Evolutionary conservation across 1,284 basidiomycete species (phyloP), one percentile per base, ranked within the genome.

Genomic region (Cryptococcus jaspeensis): DNA sequence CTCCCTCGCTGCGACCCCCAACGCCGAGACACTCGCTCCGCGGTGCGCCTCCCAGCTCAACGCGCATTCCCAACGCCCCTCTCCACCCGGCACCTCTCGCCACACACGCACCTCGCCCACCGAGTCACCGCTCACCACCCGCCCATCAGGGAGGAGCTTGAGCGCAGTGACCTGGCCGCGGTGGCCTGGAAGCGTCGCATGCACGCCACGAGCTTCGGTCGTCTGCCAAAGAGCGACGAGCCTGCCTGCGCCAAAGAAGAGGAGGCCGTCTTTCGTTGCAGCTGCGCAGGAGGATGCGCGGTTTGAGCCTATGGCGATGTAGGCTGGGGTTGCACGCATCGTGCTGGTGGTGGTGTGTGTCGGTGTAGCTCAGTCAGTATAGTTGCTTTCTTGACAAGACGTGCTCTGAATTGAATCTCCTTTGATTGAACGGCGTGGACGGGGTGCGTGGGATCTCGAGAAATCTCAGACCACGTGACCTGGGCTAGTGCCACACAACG

Each of bases 271-370:
- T 1, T 83, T 52, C 2, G 83, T 75, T 67, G 84, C 82, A 11
- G 86, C 86, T 1, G 85, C 84, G 63, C 72, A 71, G 5, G 87
- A 82, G 42, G 83, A 81, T 69, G 87, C 84, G 36, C 92, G 83
- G 71, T 95, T 96, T 15, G 84, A 83, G 6, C 90, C 84, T 0
- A 89, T 84, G 1, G 90, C 82, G 50, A 90, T 86, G 75, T 94
- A 94, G 15, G 63, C 61, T n/a, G 83, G 76, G 7, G 61, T 53
- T n/a, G 58, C 57, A 23, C 53, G 46, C 68, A 69, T 70, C 12
- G 20, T 53, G 57, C 5, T 20, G n/a, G n/a, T n/a, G n/a, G n/a
- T 15, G 15, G n/a, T 22, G 36, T 4, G 32, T 22, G 48, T 23
- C 4, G 20, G 47, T 16, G 35, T 9, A 25, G 48, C 11, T 20